Base-by-base conservation (phyloP, 208 protist genomes). In the Wallacemonas sp. region DNA sequence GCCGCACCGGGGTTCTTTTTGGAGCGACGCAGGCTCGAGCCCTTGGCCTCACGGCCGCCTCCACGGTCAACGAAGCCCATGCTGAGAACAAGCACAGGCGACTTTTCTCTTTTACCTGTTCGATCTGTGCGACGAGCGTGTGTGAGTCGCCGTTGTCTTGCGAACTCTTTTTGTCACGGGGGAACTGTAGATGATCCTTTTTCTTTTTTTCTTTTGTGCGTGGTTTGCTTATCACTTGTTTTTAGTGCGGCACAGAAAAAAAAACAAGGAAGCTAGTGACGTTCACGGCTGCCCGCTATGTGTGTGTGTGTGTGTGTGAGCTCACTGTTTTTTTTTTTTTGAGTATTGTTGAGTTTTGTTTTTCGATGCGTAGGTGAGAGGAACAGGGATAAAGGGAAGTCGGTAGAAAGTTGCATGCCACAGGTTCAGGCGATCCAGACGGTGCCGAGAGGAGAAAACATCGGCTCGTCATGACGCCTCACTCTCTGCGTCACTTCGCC, bases 31-130 rank as follows among this genome's bases (percentile, higher is more conserved):
- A 94, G 74, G 52, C 82, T 91, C 10, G 75, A 63, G 12, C 83
- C 83, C 58, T 94, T 94, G 22, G 78, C 78, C 68, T 94, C 88
- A 9, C 88, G 81, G 15, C 82, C 85, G 58, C 84, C 84, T 57
- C 88, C 88, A 29, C 88, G 81, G 63, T 91, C 85, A n/a, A 94
- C 88, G 57, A 91, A 91, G 15, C 87, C 87, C 87, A 93, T 93
- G n/a, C n/a, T n/a, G n/a, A n/a, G n/a, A n/a, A n/a, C n/a, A n/a
- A n/a, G n/a, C n/a, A n/a, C n/a, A n/a, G n/a, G n/a, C n/a, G n/a
- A n/a, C n/a, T n/a, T 15, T 2, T 45, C 26, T 57, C 48, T 27
- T 57, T 0, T 27, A 26, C 12, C 13, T 58, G 34, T 32, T 37
- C 22, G 5, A 6, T 57, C 27, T 57, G 22, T 37, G 50, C n/a